Evolutionary conservation across 2,329 filamentous ascomycete genomes (phyloP).

Genomic region (Paraphoma chrysanthemicola): DNA sequence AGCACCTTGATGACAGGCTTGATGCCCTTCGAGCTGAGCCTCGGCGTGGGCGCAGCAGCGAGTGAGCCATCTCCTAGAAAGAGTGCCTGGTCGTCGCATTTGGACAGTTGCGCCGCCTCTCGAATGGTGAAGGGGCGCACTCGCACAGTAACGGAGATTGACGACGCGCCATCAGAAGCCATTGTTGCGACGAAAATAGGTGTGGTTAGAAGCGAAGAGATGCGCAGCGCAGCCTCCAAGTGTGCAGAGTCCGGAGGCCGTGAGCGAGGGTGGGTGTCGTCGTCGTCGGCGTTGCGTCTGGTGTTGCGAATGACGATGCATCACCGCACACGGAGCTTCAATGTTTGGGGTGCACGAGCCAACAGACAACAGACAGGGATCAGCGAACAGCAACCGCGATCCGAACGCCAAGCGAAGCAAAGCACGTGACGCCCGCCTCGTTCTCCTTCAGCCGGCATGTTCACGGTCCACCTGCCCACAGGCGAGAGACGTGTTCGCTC

Average conservation of each 20-base stretch:
- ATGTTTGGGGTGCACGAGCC: constrained; percentile 28
- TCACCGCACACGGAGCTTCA: constrained; percentile 12
- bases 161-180: constrained; percentile 55
- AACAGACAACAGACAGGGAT: constrained; percentile 38
- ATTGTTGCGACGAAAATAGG: constrained; percentile 31
- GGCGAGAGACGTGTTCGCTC: not conserved
- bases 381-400: constrained; percentile 27
- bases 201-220: constrained; percentile 7
- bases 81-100: constrained; percentile 80
- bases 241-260: constrained; percentile 11
- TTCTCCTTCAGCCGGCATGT: not conserved
- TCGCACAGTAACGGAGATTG: constrained; percentile 62
- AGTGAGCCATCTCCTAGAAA: constrained; percentile 98
- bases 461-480: not conserved
- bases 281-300: constrained; percentile 12
- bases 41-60: constrained; percentile 83
- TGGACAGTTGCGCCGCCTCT: constrained; percentile 89
- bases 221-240: constrained; percentile 21
- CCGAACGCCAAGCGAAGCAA: constrained; percentile 11
- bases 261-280: constrained; percentile 22
- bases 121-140: constrained; percentile 78
- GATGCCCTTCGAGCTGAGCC: constrained; percentile 84
- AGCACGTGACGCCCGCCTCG: constrained; percentile 13
- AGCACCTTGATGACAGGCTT: constrained; percentile 94
- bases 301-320: constrained; percentile 32